Percentiles rank a stretch among this genome's conserved stretches.
Evolutionary conservation across 1,139 yeast species (phyloP).

Genomic region (Pichia sp.): DNA sequence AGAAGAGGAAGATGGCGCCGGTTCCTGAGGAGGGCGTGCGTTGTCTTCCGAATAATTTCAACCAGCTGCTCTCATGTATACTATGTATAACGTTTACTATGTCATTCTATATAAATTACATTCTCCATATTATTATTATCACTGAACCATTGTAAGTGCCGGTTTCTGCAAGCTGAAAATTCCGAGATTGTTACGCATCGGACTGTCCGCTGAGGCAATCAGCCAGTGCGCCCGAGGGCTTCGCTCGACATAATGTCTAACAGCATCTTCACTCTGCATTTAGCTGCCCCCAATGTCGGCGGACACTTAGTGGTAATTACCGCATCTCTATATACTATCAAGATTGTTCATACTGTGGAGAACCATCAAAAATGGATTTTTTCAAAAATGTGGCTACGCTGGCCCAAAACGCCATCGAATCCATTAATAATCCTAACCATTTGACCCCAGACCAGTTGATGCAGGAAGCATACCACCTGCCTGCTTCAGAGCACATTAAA

Average conservation of each 20-base stretch:
- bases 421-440: constrained; percentile 31
- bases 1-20: constrained; percentile 13
- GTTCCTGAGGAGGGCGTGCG: neutral
- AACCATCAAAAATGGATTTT: constrained; percentile 35
- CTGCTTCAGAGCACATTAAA: constrained; percentile 62
- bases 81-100: too few relatives aligned
- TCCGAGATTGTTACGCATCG: too few relatives aligned
- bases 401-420: constrained; percentile 32
- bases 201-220: too few relatives aligned
- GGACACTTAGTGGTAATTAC: neutral
- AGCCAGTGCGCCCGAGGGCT: too few relatives aligned
- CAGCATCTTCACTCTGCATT: too few relatives aligned
- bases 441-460: constrained; percentile 66
- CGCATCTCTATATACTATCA: neutral
- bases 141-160: too few relatives aligned
- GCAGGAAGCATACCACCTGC: constrained; percentile 61
- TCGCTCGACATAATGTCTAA: too few relatives aligned
- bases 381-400: constrained; percentile 39
- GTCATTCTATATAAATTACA: too few relatives aligned
- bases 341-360: neutral
- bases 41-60: neutral
- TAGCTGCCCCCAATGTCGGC: too few relatives aligned
- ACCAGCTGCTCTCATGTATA: too few relatives aligned
- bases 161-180: too few relatives aligned
- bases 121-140: too few relatives aligned